Percentiles rank a stretch among this genome's conserved stretches.
Evolutionary conservation across 345 rosid species (phyloP).

Genomic region (Diplotaxis tenuifolia): DNA sequence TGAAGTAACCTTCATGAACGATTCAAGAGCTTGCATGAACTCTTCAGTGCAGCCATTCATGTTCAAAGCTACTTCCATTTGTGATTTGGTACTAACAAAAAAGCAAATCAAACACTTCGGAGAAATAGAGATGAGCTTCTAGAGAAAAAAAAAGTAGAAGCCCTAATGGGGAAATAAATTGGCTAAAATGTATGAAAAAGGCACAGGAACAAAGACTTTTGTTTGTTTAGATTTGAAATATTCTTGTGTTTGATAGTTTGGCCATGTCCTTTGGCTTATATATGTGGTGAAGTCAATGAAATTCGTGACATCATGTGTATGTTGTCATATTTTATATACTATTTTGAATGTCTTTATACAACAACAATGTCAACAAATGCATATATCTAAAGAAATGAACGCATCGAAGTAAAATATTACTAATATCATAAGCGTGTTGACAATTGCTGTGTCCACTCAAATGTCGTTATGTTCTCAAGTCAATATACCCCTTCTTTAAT

Average conservation of each 20-base stretch:
- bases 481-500: background rate
- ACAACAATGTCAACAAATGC: background rate
- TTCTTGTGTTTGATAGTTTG: conserved; percentile 25
- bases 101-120: background rate
- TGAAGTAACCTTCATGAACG: conserved; percentile 57
- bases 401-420: background rate
- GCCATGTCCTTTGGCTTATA: conserved; percentile 16
- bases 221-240: conserved; percentile 20
- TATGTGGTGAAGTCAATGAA: conserved; percentile 26
- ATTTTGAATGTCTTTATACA: background rate
- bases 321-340: background rate
- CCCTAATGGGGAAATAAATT: background rate
- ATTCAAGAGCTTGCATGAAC: conserved; percentile 60
- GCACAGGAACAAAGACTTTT: background rate
- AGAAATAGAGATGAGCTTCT: conserved; percentile 4
- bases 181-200: background rate
- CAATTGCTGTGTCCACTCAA: background rate
- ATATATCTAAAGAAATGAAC: background rate
- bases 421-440: background rate
- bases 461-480: background rate
- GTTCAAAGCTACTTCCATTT: conserved; percentile 48
- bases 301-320: background rate
- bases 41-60: conserved; percentile 48
- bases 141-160: background rate
- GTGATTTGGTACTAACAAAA: background rate